Evolutionary conservation across 768 basidiomycete species (phyloP).

Genomic region (Agrocybe pediades): DNA sequence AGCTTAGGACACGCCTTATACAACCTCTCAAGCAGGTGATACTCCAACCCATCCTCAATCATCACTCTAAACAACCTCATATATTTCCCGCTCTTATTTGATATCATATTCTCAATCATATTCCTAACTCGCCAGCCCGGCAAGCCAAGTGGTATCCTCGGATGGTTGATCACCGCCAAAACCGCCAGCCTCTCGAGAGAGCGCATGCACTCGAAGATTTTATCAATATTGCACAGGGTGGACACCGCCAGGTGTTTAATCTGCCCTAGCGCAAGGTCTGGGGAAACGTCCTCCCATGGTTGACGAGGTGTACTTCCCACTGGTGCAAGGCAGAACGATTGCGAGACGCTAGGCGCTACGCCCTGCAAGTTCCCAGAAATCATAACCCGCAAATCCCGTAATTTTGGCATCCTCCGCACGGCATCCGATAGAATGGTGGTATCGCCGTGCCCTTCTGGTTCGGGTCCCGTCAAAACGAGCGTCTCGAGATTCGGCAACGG

Average conservation of each 20-base stretch:
- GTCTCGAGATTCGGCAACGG: conserved; percentile 39
- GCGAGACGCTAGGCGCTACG: neutral
- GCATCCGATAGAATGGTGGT: conserved; percentile 30
- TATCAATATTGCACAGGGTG: conserved; percentile 34
- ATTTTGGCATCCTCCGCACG: conserved; percentile 35
- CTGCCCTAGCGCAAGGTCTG: conserved; percentile 25
- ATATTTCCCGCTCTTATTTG: conserved; percentile 12
- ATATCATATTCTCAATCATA: conserved; percentile 32
- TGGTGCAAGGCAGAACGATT: conserved; percentile 1
- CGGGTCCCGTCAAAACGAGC: conserved; percentile 40
- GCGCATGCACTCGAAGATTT: conserved; percentile 30
- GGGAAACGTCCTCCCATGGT: conserved; percentile 15
- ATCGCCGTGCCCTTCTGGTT: conserved; percentile 23
- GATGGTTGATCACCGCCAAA: conserved; percentile 37
- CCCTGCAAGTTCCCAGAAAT: conserved; percentile 3
- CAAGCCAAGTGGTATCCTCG: conserved; percentile 37
- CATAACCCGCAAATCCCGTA: conserved; percentile 31
- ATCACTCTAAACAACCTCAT: conserved; percentile 37
- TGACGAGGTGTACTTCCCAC: neutral
- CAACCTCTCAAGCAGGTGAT: conserved; percentile 32
- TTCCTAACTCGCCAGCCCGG: conserved; percentile 30
- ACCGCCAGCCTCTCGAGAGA: conserved; percentile 34
- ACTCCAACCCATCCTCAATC: conserved; percentile 40
- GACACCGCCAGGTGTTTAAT: conserved; percentile 37
- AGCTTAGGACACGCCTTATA: conserved; percentile 34